Base-by-base conservation (phyloP, 2,329 filamentous ascomycete species). In the Epichloe glyceriae region DNA sequence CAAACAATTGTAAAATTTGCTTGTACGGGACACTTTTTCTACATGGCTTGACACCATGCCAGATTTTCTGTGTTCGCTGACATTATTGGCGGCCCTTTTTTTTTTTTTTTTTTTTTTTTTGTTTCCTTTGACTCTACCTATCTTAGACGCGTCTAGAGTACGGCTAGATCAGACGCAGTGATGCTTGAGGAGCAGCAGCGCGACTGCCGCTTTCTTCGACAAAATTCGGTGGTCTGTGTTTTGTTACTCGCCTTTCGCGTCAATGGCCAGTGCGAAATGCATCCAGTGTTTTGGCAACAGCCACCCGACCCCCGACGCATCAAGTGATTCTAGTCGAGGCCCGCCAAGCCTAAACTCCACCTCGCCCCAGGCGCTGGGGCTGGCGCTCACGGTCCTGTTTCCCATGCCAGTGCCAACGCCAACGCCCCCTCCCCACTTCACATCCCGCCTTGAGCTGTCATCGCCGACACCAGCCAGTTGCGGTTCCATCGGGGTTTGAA, bases 341-440 rank as follows among this genome's bases (percentile, higher is more conserved):
- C n/a, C n/a, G n/a, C n/a, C n/a, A n/a, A n/a, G n/a, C n/a, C n/a
- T n/a, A n/a, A n/a, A n/a, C n/a, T n/a, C n/a, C n/a, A n/a, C n/a
- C n/a, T n/a, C n/a, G n/a, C n/a, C n/a, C n/a, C n/a, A n/a, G n/a
- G n/a, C n/a, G n/a, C n/a, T n/a, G n/a, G 22, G 26, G 26, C 26
- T 30, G 35, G 37, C 14, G n/a, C 26, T 42, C n/a, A 44, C 56
- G 53, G 55, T 54, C 46, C 56, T 40, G 52, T 54, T 57, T 56
- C 51, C 56, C 55, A 50, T 54, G 54, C 55, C 47, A 44, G 34
- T 44, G 50, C 46, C 47, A n/a, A 38, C 33, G 41, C 43, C 26
- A 10, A 30, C 26, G 8, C 50, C 35, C 43, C 22, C 7, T 37
- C n/a, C 35, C 41, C 20, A n/a, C 26, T 15, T 33, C 46, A 19